phyloP scores from a whole-genome alignment of 768 basidiomycete genomes.

The Mycena metata region DNA sequence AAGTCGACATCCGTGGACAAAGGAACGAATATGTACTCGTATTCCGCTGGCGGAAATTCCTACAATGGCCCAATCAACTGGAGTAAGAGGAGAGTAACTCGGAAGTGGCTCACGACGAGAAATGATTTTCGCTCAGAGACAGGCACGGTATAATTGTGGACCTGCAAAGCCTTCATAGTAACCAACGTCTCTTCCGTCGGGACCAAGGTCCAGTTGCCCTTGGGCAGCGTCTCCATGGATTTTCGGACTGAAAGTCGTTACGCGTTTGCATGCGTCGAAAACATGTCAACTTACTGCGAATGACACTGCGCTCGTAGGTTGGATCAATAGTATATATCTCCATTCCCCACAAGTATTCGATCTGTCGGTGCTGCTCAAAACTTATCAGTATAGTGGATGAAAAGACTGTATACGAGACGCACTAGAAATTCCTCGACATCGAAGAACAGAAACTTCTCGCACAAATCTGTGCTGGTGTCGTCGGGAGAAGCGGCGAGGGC shows the following conservation, averaged over 20 bases:
- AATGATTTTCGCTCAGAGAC: constrained; percentile 17
- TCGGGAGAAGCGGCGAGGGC: background rate
- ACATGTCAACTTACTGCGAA: background rate
- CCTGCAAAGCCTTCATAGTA: constrained; percentile 6
- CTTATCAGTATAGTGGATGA: background rate
- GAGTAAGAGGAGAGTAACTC: too few relatives aligned
- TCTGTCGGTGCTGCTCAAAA: background rate
- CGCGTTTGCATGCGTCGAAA: too few relatives aligned
- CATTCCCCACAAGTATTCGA: constrained; percentile 23
- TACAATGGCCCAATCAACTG: background rate
- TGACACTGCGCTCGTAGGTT: constrained; percentile 9
- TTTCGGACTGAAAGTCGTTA: background rate
- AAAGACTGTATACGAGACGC: background rate
- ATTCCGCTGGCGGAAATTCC: constrained; percentile 12
- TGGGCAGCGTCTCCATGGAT: background rate
- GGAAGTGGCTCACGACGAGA: background rate
- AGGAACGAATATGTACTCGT: constrained; percentile 11
- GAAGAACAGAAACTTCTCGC: background rate
- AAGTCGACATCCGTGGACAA: constrained; percentile 2
- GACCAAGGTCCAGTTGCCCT: constrained; percentile 2
- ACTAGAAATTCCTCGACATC: background rate
- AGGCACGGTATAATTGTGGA: background rate
- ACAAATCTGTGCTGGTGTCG: background rate
- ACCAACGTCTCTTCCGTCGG: constrained; percentile 22
- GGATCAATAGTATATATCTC: constrained; percentile 7